Evolutionary conservation across 768 basidiomycete genomes (phyloP).

Genomic region (Pholiota conissans): DNA sequence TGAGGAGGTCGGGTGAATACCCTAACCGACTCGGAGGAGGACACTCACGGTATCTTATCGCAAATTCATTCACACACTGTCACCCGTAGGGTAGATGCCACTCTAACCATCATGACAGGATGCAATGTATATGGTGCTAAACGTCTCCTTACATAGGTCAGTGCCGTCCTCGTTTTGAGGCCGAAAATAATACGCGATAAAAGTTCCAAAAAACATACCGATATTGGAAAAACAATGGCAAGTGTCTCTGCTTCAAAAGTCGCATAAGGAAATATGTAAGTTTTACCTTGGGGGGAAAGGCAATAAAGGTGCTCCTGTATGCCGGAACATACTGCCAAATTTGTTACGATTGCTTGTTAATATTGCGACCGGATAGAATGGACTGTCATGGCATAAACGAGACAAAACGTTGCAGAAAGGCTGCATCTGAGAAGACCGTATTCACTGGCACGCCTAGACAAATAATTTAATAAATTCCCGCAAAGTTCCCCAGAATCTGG

Average conservation of each 20-base stretch:
- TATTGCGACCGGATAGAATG: neutral
- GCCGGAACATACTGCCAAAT: neutral
- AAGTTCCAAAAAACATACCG: neutral
- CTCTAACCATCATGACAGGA: neutral
- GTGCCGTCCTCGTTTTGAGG: neutral
- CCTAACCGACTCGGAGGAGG: neutral
- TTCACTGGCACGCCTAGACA: too few species aligned
- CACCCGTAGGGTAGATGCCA: neutral
- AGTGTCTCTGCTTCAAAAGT: neutral
- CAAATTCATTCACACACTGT: neutral
- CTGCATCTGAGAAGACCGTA: too few species aligned
- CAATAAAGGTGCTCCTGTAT: neutral
- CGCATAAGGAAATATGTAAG: too few species aligned
- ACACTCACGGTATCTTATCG: neutral
- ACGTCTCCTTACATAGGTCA: neutral
- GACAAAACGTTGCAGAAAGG: neutral
- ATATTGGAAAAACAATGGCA: neutral
- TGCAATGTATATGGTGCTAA: neutral
- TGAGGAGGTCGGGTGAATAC: neutral
- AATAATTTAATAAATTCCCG: neutral
- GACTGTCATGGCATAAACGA: neutral
- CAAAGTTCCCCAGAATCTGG: neutral
- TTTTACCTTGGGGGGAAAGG: too few species aligned
- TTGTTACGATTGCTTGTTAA: neutral
- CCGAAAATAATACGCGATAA: neutral